A percentile compares a stretch with the other conserved stretches of the same genome.
Conservation (phyloP, 495 filamentous ascomycete species). For the Daldinia bambusicola region DNA sequence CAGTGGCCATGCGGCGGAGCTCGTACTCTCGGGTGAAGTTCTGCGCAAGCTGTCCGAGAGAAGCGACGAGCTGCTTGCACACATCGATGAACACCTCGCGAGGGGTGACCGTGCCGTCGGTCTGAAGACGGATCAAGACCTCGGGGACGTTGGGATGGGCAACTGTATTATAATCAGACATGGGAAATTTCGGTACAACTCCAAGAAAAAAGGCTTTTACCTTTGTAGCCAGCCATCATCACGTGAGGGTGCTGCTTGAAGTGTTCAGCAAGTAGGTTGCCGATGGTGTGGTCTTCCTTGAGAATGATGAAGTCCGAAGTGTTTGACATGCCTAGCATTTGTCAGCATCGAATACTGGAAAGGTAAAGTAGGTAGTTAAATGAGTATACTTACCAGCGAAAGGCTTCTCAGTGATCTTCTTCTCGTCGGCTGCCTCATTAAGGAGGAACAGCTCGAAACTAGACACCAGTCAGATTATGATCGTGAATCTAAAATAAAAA, state of each 20-base stretch:
- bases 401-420: conserved; percentile 85
- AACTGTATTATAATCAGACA: conserved; percentile 56
- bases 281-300: conserved; percentile 97
- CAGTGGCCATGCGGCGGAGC: conserved; percentile 86
- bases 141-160: conserved; percentile 87
- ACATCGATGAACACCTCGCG: conserved; percentile 83
- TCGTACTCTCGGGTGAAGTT: conserved; percentile 97
- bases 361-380: not conserved
- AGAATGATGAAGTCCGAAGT: conserved; percentile 90
- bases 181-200: not conserved
- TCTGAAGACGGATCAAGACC: conserved; percentile 89
- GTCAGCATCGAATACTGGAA: conserved; percentile 28
- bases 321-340: conserved; percentile 76
- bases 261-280: conserved; percentile 83
- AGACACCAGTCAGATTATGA: conserved; percentile 40
- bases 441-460: conserved; percentile 95
- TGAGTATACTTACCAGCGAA: conserved; percentile 77
- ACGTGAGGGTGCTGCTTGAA: conserved; percentile 83
- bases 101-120: conserved; percentile 85
- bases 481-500: conserved; percentile 3
- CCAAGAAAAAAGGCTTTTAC: conserved; percentile 54
- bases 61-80: conserved; percentile 80
- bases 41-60: conserved; percentile 77
- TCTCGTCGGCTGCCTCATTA: conserved; percentile 75
- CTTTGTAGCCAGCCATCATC: conserved; percentile 86